Evolutionary conservation across 371 early-diverging fungal genomes (phyloP), one percentile per base, ranked within the genome.

Genomic region (Smittium culicis): DNA sequence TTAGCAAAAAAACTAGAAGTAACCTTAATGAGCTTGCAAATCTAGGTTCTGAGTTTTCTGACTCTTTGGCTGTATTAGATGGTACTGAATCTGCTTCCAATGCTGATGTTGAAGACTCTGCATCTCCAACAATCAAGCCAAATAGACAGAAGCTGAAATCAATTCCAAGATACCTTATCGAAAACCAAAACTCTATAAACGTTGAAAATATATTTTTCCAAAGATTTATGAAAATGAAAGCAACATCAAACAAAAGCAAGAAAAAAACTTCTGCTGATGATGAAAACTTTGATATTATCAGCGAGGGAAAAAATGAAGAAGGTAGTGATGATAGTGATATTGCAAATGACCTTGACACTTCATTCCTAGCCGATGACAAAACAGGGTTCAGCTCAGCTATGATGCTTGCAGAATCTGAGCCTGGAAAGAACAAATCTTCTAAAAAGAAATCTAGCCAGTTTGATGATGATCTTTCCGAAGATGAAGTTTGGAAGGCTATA

Each of bases 401-500:
- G 16, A 25, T 62, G 28, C 69, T 79, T 33, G 81, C 82, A 29
- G 82, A 82, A 54, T 83, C 83, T 57, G 85, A 68, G 35, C 72
- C 72, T 65, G 70, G 68, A 31, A 70, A 64, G 29, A 34, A 29
- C 28, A 74, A 66, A 31, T 73, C 34, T 59, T 65, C 71, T 33
- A 54, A 61, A 3, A 80, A 75, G 1, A 76, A 66, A 27, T 80
- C 76, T 3, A 80, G 69, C 45, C 76, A 61, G 1, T 65, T 35
- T n/a, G 69, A 68, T 34, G 73, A 73, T 16, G 78, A 72, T 31
- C 34, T 68, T 35, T 72, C 66, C 25, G 79, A 80, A 14, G 76
- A 74, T 11, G 86, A 83, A 73, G 79, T 85, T 54, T 87, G 89
- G 82, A 75, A 83, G 64, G 88, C 87, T 29, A 83, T 90, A 82